Base-by-base conservation (phyloP, 208 protist species). In the Dictyostelium gargantuum region DNA sequence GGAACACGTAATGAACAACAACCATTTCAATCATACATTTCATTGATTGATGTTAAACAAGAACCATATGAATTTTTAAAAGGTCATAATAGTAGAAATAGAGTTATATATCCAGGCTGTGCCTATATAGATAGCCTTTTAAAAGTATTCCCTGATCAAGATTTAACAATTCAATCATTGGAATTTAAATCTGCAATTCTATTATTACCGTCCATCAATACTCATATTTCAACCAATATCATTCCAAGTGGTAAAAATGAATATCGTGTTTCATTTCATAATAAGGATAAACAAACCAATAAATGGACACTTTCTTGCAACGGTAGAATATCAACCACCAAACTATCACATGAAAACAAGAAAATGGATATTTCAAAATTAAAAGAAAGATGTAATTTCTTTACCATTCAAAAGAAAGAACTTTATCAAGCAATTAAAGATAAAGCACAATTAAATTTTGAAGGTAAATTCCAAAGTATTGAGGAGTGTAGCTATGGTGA, bases 181-280 rank as follows among this genome's bases (percentile, higher is more conserved):
- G 80, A 85, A 32, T 85, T 85, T 63, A 85, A 85, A 44, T 54
- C 52, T 29, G 61, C 80, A 54, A 42, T 84, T 21, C 10, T 84
- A 35, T 54, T 73, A 15, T 17, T 63, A n/a, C 26, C 21, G 17
- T 11, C 26, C 0, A 5, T 63, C 9, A 63, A 32, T 32, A n/a
- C 21, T 32, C 13, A 32, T 63, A 5, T 63, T 15, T 63, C 56
- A 63, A 74, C 68, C 13, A 74, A 10, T 21, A 74, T 74, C 0
- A 48, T 6, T 5, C 38, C 40, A 74, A 19, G 11, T 48, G 10
- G 13, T 52, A 40, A 52, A 52, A 52, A 29, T 42, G 63, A 72
- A 72, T 40, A 44, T 35, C 48, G n/a, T 50, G 42, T 52, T 76
- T 38, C 26, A 32, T 76, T 76, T 5, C 32, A 63, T 32, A 4